Conservation (phyloP, 768 basidiomycete species). For the Lyophyllum shimeji region DNA sequence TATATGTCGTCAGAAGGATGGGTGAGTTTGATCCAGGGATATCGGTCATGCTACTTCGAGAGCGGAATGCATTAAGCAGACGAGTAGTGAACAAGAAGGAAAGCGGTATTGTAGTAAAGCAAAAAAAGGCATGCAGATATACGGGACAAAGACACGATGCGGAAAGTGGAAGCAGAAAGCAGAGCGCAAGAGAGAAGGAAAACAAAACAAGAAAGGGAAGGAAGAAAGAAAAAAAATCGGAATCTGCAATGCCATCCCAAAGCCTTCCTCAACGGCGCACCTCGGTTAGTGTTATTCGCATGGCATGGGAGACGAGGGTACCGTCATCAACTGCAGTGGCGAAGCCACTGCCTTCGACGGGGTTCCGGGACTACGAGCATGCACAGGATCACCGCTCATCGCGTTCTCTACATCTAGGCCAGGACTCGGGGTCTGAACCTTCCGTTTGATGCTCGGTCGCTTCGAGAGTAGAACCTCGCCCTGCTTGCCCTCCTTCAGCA, state of each 20-base stretch:
- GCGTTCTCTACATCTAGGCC: not conserved
- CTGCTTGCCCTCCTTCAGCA: constrained; percentile 57
- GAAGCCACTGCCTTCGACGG: not conserved
- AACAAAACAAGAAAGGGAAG: not conserved
- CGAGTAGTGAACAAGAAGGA: too few relatives aligned
- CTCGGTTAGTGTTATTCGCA: constrained; percentile 3
- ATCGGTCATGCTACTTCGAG: not conserved
- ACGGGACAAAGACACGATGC: not conserved
- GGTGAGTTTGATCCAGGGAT: not conserved
- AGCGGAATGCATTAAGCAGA: not conserved
- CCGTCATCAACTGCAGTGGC: constrained; percentile 1
- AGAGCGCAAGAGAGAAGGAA: not conserved
- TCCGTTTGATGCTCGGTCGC: constrained; percentile 65
- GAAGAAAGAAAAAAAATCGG: not conserved
- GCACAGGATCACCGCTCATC: not conserved
- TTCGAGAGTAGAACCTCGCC: constrained; percentile 60
- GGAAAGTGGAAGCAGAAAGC: not conserved
- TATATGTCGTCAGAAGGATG: not conserved
- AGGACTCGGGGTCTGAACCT: constrained; percentile 14
- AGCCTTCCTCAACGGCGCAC: not conserved
- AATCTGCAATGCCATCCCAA: not conserved
- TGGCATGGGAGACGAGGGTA: constrained; percentile 10
- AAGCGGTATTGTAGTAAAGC: not conserved
- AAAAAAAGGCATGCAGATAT: not conserved
- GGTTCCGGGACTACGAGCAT: not conserved